These are phyloP conservation scores for Pythium dissimile DNA, from an alignment of 352 stramenopile species.

Conservation along the genomic window DNA sequence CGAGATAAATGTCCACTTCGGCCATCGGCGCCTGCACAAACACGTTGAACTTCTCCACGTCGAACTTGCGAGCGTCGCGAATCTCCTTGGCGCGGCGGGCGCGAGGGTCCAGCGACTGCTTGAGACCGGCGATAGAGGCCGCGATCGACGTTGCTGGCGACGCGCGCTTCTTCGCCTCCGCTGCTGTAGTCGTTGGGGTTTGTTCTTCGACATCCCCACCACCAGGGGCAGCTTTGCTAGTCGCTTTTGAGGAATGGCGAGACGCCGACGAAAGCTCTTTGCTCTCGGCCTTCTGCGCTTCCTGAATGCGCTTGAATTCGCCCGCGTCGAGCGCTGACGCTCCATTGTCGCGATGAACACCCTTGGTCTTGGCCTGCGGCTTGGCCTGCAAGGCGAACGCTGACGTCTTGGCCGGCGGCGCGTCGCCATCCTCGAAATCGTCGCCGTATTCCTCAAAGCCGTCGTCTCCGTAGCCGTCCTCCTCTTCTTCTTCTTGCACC, in stretches of 20 bases:
- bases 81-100: slow-evolving; percentile 59
- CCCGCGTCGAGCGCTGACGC: slow-evolving; percentile 18
- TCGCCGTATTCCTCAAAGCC: slow-evolving; percentile 66
- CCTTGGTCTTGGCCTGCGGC: slow-evolving; percentile 12
- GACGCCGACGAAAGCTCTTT: slow-evolving; percentile 39
- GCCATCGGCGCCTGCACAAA: slow-evolving; percentile 56
- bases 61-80: slow-evolving; percentile 53
- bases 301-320: slow-evolving; percentile 57
- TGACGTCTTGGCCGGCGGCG: slow-evolving; percentile 16
- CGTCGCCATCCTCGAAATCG: slow-evolving; percentile 46
- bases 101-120: slow-evolving; percentile 64
- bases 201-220: background rate
- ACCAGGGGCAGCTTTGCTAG: too few relatives aligned
- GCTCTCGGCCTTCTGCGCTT: slow-evolving; percentile 58
- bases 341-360: slow-evolving; percentile 11
- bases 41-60: slow-evolving; percentile 64
- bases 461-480: slow-evolving; percentile 62
- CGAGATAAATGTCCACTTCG: slow-evolving; percentile 57
- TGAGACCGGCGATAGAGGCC: slow-evolving; percentile 70
- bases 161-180: slow-evolving; percentile 14
- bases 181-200: slow-evolving; percentile 1
- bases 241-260: slow-evolving; percentile 13
- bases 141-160: slow-evolving; percentile 33
- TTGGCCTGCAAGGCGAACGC: slow-evolving; percentile 15
- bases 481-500: slow-evolving; percentile 55